These are phyloP conservation scores for Apiotrichum sp. DNA, from an alignment of 1,284 basidiomycete genomes.

Conservation along the genomic window DNA sequence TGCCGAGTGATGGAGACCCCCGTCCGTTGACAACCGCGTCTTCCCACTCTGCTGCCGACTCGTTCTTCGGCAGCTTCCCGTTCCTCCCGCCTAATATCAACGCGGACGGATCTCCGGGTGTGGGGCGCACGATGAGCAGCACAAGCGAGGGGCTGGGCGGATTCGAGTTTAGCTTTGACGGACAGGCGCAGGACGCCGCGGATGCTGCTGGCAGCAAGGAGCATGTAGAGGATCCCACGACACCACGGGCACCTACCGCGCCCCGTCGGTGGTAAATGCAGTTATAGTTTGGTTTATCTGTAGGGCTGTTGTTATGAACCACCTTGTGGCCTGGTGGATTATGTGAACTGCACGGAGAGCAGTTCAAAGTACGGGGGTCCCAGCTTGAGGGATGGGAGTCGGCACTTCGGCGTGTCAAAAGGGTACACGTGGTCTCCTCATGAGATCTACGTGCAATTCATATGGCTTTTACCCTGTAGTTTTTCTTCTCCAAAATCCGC, in stretches of 20 bases:
- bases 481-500: not conserved
- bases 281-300: not conserved
- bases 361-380: no score
- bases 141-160: conserved; percentile 35
- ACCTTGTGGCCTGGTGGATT: no score
- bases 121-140: conserved; percentile 22
- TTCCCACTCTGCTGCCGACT: conserved; percentile 33
- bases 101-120: conserved; percentile 10
- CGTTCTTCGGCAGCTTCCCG: conserved; percentile 41
- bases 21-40: conserved; percentile 15
- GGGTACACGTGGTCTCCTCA: not conserved
- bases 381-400: no score
- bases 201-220: not conserved
- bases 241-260: not conserved
- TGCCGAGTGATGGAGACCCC: not conserved
- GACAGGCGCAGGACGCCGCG: not conserved
- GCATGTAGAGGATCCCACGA: conserved; percentile 2
- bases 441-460: not conserved
- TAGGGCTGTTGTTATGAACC: not conserved
- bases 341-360: no score
- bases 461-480: not conserved
- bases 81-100: conserved; percentile 38
- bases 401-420: no score
- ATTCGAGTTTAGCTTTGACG: conserved; percentile 38
- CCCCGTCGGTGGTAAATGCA: not conserved